Conservation (phyloP, 2,329 filamentous ascomycete species). For the Colletotrichum orchidophilum region DNA sequence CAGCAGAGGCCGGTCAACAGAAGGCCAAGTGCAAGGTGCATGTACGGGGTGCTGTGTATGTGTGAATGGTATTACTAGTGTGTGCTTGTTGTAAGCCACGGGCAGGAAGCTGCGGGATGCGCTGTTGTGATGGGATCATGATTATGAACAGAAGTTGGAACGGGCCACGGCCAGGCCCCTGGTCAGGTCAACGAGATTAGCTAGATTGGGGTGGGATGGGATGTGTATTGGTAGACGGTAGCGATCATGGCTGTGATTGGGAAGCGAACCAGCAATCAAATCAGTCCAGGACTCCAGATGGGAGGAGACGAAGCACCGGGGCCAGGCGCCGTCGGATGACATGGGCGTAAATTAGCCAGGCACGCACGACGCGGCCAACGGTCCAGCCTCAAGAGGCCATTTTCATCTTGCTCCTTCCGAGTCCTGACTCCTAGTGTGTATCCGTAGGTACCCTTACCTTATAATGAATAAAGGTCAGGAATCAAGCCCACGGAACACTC, state of each 20-base stretch:
- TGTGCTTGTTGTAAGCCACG: background rate
- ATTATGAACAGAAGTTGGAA: background rate
- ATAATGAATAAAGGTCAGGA: background rate
- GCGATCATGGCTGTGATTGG: conserved; percentile 6
- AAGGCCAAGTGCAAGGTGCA: background rate
- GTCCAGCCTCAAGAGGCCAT: background rate
- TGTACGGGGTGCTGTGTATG: background rate
- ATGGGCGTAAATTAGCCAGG: background rate
- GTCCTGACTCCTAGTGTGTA: background rate
- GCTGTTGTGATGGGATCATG: conserved; percentile 26
- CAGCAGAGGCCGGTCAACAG: conserved; percentile 9
- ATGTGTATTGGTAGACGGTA: background rate
- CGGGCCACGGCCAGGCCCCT: conserved; percentile 1
- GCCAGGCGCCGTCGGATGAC: conserved; percentile 4
- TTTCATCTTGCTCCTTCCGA: background rate
- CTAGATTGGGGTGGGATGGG: conserved; percentile 7
- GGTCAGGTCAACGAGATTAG: conserved; percentile 12
- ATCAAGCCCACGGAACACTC: background rate
- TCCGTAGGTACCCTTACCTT: too few species aligned
- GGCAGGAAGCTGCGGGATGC: conserved; percentile 6
- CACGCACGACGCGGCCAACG: background rate
- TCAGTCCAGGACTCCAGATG: conserved; percentile 6
- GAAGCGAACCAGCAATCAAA: background rate
- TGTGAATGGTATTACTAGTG: background rate
- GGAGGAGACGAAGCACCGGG: background rate